Percentiles rank a stretch among this genome's conserved stretches.
Conservation (phyloP, 345 rosid genomes). For the Eucalyptus melliodora region DNA sequence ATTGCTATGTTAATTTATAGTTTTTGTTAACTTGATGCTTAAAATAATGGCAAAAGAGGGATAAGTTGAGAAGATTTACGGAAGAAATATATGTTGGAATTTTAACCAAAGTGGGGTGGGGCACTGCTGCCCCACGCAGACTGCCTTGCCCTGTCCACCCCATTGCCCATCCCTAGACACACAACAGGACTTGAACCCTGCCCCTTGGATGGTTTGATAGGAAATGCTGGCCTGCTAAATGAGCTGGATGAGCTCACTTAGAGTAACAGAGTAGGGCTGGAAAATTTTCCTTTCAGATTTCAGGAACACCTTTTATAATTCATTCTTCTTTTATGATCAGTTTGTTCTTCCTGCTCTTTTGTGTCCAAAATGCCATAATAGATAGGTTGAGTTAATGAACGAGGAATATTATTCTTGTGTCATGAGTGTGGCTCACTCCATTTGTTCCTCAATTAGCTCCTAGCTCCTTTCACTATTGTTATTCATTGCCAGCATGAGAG, state of each 20-base stretch:
- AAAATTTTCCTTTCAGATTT: neutral
- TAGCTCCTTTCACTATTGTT: neutral
- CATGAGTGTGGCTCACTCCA: neutral
- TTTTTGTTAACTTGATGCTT: neutral
- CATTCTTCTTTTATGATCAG: neutral
- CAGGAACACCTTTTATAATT: neutral
- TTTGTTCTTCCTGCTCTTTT: neutral
- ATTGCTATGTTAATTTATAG: neutral
- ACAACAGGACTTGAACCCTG: neutral
- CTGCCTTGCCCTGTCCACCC: neutral
- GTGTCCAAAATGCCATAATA: neutral
- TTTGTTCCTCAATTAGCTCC: neutral
- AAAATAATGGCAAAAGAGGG: neutral
- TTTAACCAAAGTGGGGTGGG: neutral
- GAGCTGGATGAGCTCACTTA: neutral
- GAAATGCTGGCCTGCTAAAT: neutral
- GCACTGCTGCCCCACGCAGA: neutral
- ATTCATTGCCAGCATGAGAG: neutral
- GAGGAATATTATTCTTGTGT: neutral
- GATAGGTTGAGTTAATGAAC: neutral
- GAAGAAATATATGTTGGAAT: neutral
- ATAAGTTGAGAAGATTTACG: neutral
- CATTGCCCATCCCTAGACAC: neutral
- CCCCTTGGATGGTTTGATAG: neutral
- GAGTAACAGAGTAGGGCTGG: neutral